Percentiles rank a stretch among this genome's conserved stretches.
Evolutionary conservation across 179 eudicot genomes (phyloP).

Genomic region (Camellia oleifera): DNA sequence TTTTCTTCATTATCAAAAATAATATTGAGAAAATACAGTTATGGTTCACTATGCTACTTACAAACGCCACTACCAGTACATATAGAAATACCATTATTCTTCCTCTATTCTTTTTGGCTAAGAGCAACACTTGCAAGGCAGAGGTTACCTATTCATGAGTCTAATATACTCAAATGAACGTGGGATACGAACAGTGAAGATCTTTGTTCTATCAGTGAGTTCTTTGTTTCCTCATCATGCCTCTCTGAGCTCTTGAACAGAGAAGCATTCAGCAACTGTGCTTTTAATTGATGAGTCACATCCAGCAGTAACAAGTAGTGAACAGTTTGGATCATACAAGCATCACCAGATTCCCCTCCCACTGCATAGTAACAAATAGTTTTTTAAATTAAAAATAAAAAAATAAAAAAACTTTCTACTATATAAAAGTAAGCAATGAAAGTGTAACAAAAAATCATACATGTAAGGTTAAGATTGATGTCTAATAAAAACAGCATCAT

Average conservation of each 20-base stretch:
- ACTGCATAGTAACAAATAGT: constrained; percentile 40
- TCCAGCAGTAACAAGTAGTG: constrained; percentile 94
- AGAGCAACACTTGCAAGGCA: not conserved
- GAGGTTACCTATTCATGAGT: constrained; percentile 73
- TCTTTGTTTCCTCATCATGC: constrained; percentile 32
- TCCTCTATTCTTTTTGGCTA: not conserved
- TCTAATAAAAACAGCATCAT: not conserved
- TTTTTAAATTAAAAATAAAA: not conserved
- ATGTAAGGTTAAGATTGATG: not conserved
- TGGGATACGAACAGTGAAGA: constrained; percentile 55
- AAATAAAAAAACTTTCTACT: too few relatives aligned
- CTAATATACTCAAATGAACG: constrained; percentile 51
- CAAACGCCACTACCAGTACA: not conserved
- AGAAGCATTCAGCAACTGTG: constrained; percentile 47
- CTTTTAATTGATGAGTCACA: constrained; percentile 90
- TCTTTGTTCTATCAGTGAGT: constrained; percentile 35
- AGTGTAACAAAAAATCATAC: not conserved
- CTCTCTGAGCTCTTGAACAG: constrained; percentile 29
- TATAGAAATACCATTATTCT: not conserved
- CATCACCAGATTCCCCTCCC: constrained; percentile 99
- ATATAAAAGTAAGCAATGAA: not conserved
- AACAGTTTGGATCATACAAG: constrained; percentile 74
- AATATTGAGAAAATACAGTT: not conserved
- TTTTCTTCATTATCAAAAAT: not conserved
- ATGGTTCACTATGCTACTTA: not conserved